Evolutionary conservation across 768 basidiomycete species (phyloP).

Genomic region (Macrolepiota albuminosa): DNA sequence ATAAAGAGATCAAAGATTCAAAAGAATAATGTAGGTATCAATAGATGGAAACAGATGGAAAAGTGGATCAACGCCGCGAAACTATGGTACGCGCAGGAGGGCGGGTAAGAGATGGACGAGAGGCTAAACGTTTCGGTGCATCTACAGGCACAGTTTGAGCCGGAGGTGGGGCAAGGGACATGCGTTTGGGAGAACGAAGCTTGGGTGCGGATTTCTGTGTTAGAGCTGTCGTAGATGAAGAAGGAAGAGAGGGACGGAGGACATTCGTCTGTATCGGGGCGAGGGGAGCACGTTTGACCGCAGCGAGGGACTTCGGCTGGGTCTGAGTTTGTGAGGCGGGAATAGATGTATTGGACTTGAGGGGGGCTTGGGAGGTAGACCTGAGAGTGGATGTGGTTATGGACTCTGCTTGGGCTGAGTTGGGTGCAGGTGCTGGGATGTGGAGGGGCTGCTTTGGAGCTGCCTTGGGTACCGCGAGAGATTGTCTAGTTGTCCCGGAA

Average conservation of each 20-base stretch:
- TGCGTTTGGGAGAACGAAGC: background rate
- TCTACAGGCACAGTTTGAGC: background rate
- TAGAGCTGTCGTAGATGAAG: background rate
- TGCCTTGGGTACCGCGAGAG: background rate
- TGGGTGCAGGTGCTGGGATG: background rate
- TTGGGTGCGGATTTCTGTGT: background rate
- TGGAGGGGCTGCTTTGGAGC: background rate
- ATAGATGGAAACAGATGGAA: background rate
- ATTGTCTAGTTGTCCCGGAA: background rate
- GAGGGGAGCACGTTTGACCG: background rate
- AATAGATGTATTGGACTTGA: background rate
- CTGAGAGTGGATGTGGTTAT: background rate
- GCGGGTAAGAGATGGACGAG: conserved; percentile 1
- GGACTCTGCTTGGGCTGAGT: background rate
- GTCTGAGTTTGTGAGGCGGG: background rate
- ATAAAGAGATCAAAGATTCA: background rate
- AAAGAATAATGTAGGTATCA: background rate
- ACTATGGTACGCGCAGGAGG: background rate
- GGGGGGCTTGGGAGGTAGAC: background rate
- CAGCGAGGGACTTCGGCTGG: background rate
- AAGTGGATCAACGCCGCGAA: background rate
- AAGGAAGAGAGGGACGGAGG: background rate
- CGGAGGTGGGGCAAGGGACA: background rate
- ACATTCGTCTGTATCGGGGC: background rate
- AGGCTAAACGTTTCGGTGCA: background rate